These are phyloP conservation scores for Dentipellis sp. DNA, from an alignment of 768 basidiomycete genomes.

Conservation along the genomic window DNA sequence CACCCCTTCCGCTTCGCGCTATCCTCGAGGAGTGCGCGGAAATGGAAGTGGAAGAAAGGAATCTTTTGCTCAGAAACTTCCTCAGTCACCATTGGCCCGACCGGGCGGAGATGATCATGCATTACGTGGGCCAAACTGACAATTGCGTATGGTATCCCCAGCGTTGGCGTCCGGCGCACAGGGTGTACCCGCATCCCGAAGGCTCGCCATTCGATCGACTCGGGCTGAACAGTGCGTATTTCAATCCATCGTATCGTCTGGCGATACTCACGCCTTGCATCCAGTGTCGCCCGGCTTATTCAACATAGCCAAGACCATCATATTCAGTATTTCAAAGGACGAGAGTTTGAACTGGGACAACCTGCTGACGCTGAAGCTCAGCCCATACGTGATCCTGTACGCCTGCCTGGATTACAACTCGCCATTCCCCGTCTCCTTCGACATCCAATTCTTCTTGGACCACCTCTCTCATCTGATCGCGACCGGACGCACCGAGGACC, in stretches of 20 bases:
- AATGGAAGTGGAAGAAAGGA: no score
- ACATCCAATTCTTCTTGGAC: conserved; percentile 9
- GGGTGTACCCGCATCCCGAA: background rate
- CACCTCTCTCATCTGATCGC: conserved; percentile 11
- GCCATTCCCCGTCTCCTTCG: conserved; percentile 8
- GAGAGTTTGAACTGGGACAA: no score
- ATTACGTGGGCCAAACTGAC: no score
- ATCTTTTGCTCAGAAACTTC: no score
- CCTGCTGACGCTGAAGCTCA: conserved; percentile 7
- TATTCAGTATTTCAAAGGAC: no score
- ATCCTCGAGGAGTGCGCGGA: no score
- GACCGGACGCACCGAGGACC: conserved; percentile 3
- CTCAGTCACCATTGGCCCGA: no score
- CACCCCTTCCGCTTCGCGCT: no score
- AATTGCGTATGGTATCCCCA: no score
- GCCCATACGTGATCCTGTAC: conserved; percentile 11
- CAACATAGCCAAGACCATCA: background rate
- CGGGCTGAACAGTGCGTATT: background rate
- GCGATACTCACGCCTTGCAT: background rate
- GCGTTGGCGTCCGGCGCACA: no score
- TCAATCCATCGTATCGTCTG: background rate
- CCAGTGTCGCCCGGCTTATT: background rate
- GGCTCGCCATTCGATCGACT: background rate
- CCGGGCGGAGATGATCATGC: no score
- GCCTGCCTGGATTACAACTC: conserved; percentile 12